Evolutionary conservation across 169 alveolate genomes (phyloP).

Genomic region (Toxoplasma gondii): DNA sequence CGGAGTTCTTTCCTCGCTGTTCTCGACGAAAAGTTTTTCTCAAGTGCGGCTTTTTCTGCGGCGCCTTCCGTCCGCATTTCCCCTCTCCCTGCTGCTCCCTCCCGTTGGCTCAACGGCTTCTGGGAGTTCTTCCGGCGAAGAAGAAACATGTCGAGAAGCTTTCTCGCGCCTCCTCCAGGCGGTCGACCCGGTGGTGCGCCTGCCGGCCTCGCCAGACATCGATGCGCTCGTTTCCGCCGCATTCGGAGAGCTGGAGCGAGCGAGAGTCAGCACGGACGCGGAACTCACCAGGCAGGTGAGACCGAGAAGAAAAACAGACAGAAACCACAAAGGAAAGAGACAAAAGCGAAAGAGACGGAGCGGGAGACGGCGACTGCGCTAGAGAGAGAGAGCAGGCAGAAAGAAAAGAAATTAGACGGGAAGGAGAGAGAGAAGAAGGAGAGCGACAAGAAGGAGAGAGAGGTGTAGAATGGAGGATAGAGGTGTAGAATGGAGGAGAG

Average conservation of each 20-base stretch:
- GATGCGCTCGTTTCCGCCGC: not conserved
- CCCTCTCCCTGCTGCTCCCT: not conserved
- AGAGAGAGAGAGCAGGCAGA: no score
- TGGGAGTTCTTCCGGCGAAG: not conserved
- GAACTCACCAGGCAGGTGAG: not conserved
- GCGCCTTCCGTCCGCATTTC: not conserved
- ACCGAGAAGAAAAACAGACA: not conserved
- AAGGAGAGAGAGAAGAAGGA: not conserved
- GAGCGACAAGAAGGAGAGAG: not conserved
- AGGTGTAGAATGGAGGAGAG: not conserved
- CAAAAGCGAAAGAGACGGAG: no score
- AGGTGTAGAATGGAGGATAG: not conserved
- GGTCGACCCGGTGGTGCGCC: not conserved
- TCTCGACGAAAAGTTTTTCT: not conserved
- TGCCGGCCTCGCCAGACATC: not conserved
- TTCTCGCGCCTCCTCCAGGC: not conserved
- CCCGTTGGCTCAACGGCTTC: not conserved
- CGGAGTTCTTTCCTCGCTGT: not conserved
- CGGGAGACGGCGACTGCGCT: not conserved
- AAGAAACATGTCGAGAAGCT: not conserved
- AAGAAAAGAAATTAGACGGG: no score
- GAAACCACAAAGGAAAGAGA: no score
- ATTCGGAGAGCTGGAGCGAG: not conserved
- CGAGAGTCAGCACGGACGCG: not conserved
- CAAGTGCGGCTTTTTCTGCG: not conserved